Percentiles rank a stretch among this genome's conserved stretches.
These are phyloP conservation scores for Chenopodium album DNA, from an alignment of 148 eudicot genomes.

Conservation along the genomic window DNA sequence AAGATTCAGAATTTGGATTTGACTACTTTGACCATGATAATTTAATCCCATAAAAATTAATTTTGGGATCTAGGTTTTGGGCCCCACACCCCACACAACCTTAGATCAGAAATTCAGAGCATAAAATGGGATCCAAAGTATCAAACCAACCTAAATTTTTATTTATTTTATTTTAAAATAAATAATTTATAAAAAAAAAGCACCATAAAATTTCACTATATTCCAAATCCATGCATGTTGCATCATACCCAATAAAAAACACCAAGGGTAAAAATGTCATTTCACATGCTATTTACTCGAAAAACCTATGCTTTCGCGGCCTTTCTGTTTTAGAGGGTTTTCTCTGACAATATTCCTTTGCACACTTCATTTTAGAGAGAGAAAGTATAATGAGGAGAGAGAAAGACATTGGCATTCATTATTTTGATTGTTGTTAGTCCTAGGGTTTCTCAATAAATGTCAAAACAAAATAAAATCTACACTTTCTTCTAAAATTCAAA, in stretches of 20 bases:
- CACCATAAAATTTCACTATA: neutral
- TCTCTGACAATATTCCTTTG: slow-evolving; percentile 49
- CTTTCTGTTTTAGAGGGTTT: slow-evolving; percentile 29
- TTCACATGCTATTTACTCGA: slow-evolving; percentile 7
- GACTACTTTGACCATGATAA: slow-evolving; percentile 24
- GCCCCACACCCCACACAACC: slow-evolving; percentile 14
- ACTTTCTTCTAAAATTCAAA: neutral
- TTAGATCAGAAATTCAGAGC: slow-evolving; percentile 21
- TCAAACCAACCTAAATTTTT: neutral
- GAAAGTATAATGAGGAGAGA: neutral
- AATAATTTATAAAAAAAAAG: no score
- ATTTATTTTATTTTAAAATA: no score
- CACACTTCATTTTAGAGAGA: slow-evolving; percentile 23
- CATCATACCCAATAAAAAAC: neutral
- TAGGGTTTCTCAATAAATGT: slow-evolving; percentile 19
- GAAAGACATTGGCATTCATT: slow-evolving; percentile 18
- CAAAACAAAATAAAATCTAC: neutral
- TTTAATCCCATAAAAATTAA: neutral
- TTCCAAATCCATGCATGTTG: slow-evolving; percentile 13
- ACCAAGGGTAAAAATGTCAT: slow-evolving; percentile 6
- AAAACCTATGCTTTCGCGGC: slow-evolving; percentile 35
- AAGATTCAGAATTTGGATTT: slow-evolving; percentile 19
- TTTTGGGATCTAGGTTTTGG: slow-evolving; percentile 25
- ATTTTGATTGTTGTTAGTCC: neutral
- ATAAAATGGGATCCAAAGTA: slow-evolving; percentile 28